Evolutionary conservation across 2,329 filamentous ascomycete species (phyloP).

Genomic region (Claviceps sp.): DNA sequence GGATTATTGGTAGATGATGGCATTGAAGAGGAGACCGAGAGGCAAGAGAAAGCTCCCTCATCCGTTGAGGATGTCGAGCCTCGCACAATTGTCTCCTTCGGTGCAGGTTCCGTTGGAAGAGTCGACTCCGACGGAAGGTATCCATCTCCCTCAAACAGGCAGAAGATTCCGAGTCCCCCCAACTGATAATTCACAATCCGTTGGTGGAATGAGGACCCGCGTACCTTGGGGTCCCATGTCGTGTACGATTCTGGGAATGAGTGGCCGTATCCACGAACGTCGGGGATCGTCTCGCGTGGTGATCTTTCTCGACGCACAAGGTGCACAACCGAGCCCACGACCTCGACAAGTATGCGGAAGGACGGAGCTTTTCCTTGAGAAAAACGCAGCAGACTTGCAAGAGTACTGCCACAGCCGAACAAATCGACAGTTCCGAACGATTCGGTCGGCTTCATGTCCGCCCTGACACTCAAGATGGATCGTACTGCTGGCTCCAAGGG

Average conservation of each 20-base stretch:
- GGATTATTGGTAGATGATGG: background rate
- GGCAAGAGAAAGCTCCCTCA: background rate
- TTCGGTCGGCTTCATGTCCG: background rate
- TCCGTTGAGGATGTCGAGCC: background rate
- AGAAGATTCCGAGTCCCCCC: constrained; percentile 12
- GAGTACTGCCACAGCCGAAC: constrained; percentile 38
- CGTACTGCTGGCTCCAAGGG: constrained; percentile 37
- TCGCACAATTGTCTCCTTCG: background rate
- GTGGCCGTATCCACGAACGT: constrained; percentile 49
- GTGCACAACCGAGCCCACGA: constrained; percentile 38
- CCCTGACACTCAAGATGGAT: constrained; percentile 19
- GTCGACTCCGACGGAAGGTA: constrained; percentile 7
- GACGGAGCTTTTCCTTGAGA: constrained; percentile 25
- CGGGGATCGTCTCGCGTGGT: constrained; percentile 39
- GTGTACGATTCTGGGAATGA: constrained; percentile 55
- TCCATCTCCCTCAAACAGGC: constrained; percentile 17
- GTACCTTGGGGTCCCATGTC: constrained; percentile 41
- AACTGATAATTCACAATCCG: constrained; percentile 16
- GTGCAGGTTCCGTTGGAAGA: background rate
- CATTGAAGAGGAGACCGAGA: background rate
- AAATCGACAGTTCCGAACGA: constrained; percentile 31
- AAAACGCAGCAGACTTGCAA: constrained; percentile 46
- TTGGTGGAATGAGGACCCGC: constrained; percentile 46
- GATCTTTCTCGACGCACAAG: constrained; percentile 49
- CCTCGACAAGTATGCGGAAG: constrained; percentile 44